Conservation (phyloP, 352 stramenopile genomes). For the Phytophthora europaea region DNA sequence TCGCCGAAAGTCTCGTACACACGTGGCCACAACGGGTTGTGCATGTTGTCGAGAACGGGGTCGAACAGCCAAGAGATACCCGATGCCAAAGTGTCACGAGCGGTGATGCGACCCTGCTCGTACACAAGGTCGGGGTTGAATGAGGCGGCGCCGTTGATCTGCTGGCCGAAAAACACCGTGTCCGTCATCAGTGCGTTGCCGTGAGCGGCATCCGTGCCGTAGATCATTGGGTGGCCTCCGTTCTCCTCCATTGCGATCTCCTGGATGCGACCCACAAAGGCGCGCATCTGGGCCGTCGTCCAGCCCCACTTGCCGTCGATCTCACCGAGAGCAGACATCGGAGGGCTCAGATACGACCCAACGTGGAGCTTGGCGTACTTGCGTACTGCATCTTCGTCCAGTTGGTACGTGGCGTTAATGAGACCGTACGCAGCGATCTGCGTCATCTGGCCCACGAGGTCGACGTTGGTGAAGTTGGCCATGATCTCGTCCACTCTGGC, state of each 20-base stretch:
- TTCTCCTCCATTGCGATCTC: slow-evolving; percentile 65
- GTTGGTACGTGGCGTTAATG: not conserved
- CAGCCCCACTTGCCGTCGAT: slow-evolving; percentile 39
- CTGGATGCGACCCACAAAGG: slow-evolving; percentile 69
- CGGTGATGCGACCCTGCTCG: slow-evolving; percentile 64
- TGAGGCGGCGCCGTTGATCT: slow-evolving; percentile 84
- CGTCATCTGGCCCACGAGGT: not conserved
- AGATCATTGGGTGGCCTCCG: slow-evolving; percentile 66
- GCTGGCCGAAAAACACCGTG: slow-evolving; percentile 80
- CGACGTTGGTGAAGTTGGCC: not conserved
- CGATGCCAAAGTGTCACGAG: slow-evolving; percentile 75
- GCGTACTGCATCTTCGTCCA: not conserved
- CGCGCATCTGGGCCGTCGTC: slow-evolving; percentile 64
- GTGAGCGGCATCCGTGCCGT: slow-evolving; percentile 88
- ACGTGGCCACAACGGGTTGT: slow-evolving; percentile 83
- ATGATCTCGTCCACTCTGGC: not conserved
- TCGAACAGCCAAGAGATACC: slow-evolving; percentile 89
- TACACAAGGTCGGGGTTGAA: slow-evolving; percentile 82
- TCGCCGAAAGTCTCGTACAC: slow-evolving; percentile 94
- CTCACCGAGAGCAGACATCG: not conserved
- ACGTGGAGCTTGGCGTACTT: not conserved
- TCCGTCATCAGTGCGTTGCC: slow-evolving; percentile 80
- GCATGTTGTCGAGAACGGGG: slow-evolving; percentile 76
- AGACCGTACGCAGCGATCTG: not conserved
- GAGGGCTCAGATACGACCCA: not conserved